These are phyloP conservation scores for Colletotrichum shisoi DNA, from an alignment of 2,329 filamentous ascomycete species.

Conservation along the genomic window DNA sequence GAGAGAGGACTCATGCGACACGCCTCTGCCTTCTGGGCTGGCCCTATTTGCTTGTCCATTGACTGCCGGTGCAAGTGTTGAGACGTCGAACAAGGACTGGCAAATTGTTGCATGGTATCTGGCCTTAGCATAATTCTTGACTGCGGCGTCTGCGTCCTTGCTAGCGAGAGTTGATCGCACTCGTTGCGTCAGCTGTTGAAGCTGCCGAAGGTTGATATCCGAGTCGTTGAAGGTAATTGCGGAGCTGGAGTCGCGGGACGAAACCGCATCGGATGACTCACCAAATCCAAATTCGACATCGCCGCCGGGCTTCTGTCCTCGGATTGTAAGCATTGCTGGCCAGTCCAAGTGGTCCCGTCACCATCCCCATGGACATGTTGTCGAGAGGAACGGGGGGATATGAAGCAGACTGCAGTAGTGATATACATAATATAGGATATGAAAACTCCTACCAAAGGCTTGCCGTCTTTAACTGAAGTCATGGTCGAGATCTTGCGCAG, in stretches of 20 bases:
- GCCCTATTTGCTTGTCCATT: not conserved
- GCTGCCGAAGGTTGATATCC: constrained; percentile 49
- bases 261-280: constrained; percentile 1
- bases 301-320: constrained; percentile 12
- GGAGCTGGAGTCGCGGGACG: constrained; percentile 41
- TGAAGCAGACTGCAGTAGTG: no score
- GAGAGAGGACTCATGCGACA: constrained; percentile 1
- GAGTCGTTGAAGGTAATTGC: constrained; percentile 44
- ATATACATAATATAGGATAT: not conserved
- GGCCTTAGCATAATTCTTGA: constrained; percentile 55
- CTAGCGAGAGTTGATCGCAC: constrained; percentile 48
- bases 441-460: not conserved
- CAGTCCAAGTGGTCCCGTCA: constrained; percentile 2
- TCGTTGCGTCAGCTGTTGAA: constrained; percentile 49
- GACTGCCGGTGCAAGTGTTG: not conserved
- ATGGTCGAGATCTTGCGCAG: constrained; percentile 8
- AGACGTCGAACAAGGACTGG: constrained; percentile 4
- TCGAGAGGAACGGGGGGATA: not conserved
- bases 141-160: constrained; percentile 54
- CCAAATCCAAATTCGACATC: constrained; percentile 1
- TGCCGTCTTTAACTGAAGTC: not conserved
- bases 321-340: constrained; percentile 1
- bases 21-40: not conserved
- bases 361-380: not conserved
- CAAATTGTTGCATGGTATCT: constrained; percentile 39